A percentile compares a stretch with the other conserved stretches of the same genome.
Evolutionary conservation across 257 asterid species (phyloP).

Genomic region (Ligustrum vulgare): DNA sequence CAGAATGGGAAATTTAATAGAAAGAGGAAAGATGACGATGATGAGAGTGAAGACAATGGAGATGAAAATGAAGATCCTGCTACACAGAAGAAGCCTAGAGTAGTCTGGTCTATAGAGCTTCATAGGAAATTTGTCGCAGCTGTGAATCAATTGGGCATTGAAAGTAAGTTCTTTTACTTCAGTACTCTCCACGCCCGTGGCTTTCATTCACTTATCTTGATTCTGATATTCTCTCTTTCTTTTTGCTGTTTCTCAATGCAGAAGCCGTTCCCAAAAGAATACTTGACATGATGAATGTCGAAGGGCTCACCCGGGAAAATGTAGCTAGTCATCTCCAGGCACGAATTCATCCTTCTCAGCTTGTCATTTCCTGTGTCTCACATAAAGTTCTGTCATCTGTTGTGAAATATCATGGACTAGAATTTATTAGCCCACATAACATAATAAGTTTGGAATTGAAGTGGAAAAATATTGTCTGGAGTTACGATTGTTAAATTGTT

Average conservation of each 20-base stretch:
- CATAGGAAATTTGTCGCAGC: slow-evolving; percentile 85
- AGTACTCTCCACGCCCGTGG: neutral
- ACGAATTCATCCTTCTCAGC: slow-evolving; percentile 25
- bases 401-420: neutral
- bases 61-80: slow-evolving; percentile 59
- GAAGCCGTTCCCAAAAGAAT: slow-evolving; percentile 93
- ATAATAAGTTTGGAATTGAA: no score
- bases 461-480: neutral
- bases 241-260: slow-evolving; percentile 30
- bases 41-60: slow-evolving; percentile 54
- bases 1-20: slow-evolving; percentile 53
- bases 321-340: slow-evolving; percentile 99
- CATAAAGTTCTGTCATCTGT: neutral
- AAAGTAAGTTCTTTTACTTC: slow-evolving; percentile 50
- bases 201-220: slow-evolving; percentile 12
- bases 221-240: neutral
- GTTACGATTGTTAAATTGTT: neutral
- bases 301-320: slow-evolving; percentile 82
- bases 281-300: slow-evolving; percentile 84
- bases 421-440: slow-evolving; percentile 9
- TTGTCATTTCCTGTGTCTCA: neutral
- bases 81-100: slow-evolving; percentile 78
- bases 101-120: slow-evolving; percentile 92
- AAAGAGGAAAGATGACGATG: slow-evolving; percentile 86
- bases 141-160: slow-evolving; percentile 83